These are phyloP conservation scores for Flaveria robusta DNA, from an alignment of 129 eudicot genomes.

Conservation along the genomic window DNA sequence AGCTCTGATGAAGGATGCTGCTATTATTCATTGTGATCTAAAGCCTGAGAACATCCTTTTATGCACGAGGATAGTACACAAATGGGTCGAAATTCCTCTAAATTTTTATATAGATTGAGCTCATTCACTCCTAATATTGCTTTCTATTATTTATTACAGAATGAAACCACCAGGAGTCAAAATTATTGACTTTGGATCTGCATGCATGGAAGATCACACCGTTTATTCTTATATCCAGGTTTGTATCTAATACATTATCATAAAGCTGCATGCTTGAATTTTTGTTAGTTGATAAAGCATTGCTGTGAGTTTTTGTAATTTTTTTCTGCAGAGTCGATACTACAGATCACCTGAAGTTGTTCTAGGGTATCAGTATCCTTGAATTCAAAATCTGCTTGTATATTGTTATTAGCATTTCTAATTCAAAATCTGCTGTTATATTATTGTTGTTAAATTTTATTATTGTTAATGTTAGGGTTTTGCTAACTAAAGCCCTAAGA, in stretches of 20 bases:
- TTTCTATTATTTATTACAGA: slow-evolving; percentile 45
- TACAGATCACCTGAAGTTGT: slow-evolving; percentile 99
- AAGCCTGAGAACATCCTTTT: slow-evolving; percentile 96
- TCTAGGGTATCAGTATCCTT: slow-evolving; percentile 96
- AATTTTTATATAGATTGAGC: slow-evolving; percentile 17
- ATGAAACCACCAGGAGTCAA: slow-evolving; percentile 83
- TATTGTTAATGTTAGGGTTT: neutral
- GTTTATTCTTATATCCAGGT: slow-evolving; percentile 98
- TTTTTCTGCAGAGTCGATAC: slow-evolving; percentile 86
- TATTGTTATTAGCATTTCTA: neutral
- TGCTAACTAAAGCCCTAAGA: neutral
- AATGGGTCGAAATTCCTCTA: neutral
- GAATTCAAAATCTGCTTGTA: slow-evolving; percentile 17
- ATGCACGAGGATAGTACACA: slow-evolving; percentile 55
- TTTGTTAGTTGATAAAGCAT: slow-evolving; percentile 21
- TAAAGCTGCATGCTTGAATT: slow-evolving; percentile 18
- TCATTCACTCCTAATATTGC: slow-evolving; percentile 23
- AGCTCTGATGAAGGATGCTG: slow-evolving; percentile 94
- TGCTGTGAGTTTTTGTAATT: slow-evolving; percentile 14
- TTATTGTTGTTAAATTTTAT: neutral
- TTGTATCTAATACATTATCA: neutral
- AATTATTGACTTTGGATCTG: slow-evolving; percentile 97
- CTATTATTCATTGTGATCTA: slow-evolving; percentile 92
- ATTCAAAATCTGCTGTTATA: neutral
- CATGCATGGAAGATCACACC: slow-evolving; percentile 96